phyloP scores from a whole-genome alignment of 139 green algal genomes.

The Volvox reticuliferus region DNA sequence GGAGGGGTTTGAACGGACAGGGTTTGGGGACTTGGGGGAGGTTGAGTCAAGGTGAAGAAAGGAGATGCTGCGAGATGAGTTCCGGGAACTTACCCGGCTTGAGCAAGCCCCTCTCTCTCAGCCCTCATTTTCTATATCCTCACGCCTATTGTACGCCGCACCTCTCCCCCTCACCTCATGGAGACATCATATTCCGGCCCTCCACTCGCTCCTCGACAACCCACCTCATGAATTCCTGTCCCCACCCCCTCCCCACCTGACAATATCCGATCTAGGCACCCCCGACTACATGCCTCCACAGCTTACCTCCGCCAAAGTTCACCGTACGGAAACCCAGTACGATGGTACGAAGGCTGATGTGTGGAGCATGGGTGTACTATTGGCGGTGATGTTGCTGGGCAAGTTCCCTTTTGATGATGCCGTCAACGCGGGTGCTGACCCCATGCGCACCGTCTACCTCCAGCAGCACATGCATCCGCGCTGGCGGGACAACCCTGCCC shows the following conservation, averaged over 20 bases:
- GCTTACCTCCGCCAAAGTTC: conserved; percentile 56
- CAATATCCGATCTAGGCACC: conserved; percentile 43
- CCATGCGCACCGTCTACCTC: conserved; percentile 46
- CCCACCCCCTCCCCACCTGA: background rate
- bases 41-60: too few relatives aligned
- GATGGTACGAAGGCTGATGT: conserved; percentile 64
- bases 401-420: conserved; percentile 75
- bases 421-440: conserved; percentile 1
- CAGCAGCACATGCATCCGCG: conserved; percentile 34
- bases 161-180: background rate
- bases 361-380: conserved; percentile 69
- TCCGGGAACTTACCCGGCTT: too few relatives aligned
- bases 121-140: too few relatives aligned
- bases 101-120: too few relatives aligned
- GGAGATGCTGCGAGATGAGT: too few relatives aligned
- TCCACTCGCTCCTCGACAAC: too few relatives aligned
- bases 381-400: conserved; percentile 73
- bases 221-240: too few relatives aligned
- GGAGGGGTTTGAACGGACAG: too few relatives aligned
- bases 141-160: background rate
- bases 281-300: conserved; percentile 67
- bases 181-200: too few relatives aligned
- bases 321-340: conserved; percentile 51
- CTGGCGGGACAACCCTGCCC: conserved; percentile 46
- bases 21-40: too few relatives aligned